phyloP scores from a whole-genome alignment of 1,284 basidiomycete genomes.

The Sporisorium exsertum region DNA sequence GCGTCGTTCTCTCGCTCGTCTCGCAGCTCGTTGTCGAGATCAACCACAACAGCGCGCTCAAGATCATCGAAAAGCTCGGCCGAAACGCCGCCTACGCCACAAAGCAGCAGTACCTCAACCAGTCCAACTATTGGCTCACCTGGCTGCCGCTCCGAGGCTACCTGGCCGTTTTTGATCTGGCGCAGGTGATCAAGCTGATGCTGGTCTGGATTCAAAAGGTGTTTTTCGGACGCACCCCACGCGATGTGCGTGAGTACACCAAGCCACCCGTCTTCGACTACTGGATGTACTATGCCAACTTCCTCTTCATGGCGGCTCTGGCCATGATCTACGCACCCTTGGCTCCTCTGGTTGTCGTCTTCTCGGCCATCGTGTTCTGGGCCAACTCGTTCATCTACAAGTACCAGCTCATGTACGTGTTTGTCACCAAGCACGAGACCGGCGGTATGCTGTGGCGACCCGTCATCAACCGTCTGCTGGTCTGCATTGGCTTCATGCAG shows the following conservation, averaged over 20 bases:
- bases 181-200: slow-evolving; percentile 90
- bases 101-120: slow-evolving; percentile 61
- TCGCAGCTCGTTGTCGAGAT: slow-evolving; percentile 48
- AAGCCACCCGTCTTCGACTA: slow-evolving; percentile 93
- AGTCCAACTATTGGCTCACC: slow-evolving; percentile 68
- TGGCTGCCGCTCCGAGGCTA: slow-evolving; percentile 82
- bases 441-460: slow-evolving; percentile 68
- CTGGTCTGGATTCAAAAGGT: slow-evolving; percentile 83
- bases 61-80: slow-evolving; percentile 48
- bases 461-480: slow-evolving; percentile 64
- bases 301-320: slow-evolving; percentile 65
- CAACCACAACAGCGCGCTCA: slow-evolving; percentile 45
- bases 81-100: slow-evolving; percentile 46
- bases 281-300: slow-evolving; percentile 79
- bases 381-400: slow-evolving; percentile 64
- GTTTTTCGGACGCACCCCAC: slow-evolving; percentile 91
- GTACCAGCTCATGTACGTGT: slow-evolving; percentile 69
- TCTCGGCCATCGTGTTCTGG: slow-evolving; percentile 61
- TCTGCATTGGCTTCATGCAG: slow-evolving; percentile 67
- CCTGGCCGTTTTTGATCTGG: slow-evolving; percentile 91
- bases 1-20: slow-evolving; percentile 61
- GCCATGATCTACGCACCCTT: slow-evolving; percentile 65
- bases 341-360: slow-evolving; percentile 62
- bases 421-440: slow-evolving; percentile 67
- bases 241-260: slow-evolving; percentile 95